Percentiles rank a stretch among this genome's conserved stretches.
These are phyloP conservation scores for Ilyonectria mors-panacis DNA, from an alignment of 2,329 filamentous ascomycete genomes.

Conservation along the genomic window DNA sequence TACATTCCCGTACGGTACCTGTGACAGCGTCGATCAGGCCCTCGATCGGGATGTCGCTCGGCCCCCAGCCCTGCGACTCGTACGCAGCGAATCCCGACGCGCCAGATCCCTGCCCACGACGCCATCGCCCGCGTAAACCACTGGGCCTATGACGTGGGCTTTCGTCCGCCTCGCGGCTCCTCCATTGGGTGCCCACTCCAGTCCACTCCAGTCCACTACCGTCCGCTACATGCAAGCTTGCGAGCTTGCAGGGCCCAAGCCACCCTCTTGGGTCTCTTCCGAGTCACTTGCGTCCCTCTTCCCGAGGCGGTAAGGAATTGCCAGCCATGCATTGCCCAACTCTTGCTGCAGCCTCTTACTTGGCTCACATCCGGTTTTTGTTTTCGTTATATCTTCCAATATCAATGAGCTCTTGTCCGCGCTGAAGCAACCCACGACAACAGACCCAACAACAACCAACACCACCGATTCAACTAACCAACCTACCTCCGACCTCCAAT, in stretches of 20 bases:
- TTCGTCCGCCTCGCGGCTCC: constrained; percentile 38
- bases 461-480: neutral
- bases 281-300: constrained; percentile 22
- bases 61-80: constrained; percentile 11
- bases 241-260: constrained; percentile 44
- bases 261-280: constrained; percentile 30
- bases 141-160: constrained; percentile 46
- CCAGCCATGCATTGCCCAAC: constrained; percentile 6
- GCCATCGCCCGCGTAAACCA: constrained; percentile 15
- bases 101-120: constrained; percentile 19
- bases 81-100: constrained; percentile 13
- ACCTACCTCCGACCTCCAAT: constrained; percentile 10
- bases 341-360: constrained; percentile 13
- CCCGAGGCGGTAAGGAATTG: constrained; percentile 47
- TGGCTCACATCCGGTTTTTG: constrained; percentile 37
- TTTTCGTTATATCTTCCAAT: constrained; percentile 35
- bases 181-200: constrained; percentile 41
- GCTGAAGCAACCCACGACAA: neutral
- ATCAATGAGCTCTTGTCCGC: constrained; percentile 12
- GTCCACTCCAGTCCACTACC: neutral
- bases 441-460: neutral
- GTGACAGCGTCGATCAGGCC: neutral
- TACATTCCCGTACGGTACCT: neutral
- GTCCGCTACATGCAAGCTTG: constrained; percentile 22
- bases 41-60: constrained; percentile 6